Percentiles rank a stretch among this genome's conserved stretches.
phyloP scores from a whole-genome alignment of 148 eudicot genomes.

The Rhododendron henanense region DNA sequence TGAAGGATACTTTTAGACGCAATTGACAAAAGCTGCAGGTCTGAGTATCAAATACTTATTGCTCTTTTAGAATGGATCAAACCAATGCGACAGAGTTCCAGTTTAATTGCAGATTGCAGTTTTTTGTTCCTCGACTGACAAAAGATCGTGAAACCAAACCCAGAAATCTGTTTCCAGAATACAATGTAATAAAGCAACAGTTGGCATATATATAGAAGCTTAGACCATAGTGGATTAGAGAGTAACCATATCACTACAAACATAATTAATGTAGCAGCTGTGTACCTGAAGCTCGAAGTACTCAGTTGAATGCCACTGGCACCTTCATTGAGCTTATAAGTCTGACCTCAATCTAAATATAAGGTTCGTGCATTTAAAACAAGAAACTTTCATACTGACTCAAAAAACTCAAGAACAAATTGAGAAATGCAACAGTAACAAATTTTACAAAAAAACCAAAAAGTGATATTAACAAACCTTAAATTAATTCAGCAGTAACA shows the following conservation, averaged over 20 bases:
- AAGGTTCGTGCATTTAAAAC: not conserved
- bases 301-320: not conserved
- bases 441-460: not conserved
- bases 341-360: not conserved
- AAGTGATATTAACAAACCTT: not conserved
- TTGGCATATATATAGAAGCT: not conserved
- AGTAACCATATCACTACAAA: not conserved
- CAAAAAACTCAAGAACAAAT: not conserved
- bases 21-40: not conserved
- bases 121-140: not conserved
- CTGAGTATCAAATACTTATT: not conserved
- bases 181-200: not conserved
- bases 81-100: not conserved
- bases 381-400: not conserved
- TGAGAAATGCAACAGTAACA: conserved; percentile 1
- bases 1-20: not conserved
- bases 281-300: not conserved
- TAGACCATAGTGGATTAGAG: not conserved
- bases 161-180: not conserved
- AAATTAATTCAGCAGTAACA: not conserved
- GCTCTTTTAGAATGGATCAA: not conserved
- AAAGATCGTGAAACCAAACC: not conserved
- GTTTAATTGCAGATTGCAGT: not conserved
- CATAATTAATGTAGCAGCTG: not conserved
- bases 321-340: not conserved